Conservation (phyloP, 108 stramenopile species). For the Chaetoceros muelleri region DNA sequence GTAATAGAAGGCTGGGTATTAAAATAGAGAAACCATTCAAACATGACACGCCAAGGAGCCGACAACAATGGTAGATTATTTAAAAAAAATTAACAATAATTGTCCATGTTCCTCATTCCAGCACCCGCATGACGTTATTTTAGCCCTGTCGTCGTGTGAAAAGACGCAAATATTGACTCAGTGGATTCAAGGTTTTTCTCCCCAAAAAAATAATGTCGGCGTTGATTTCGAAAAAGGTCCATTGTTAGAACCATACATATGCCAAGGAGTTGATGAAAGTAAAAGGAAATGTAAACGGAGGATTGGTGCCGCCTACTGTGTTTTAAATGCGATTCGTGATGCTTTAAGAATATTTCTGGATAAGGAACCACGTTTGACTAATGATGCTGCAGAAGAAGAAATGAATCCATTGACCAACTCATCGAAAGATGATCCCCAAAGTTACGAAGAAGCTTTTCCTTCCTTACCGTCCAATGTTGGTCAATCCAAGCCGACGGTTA, state of each 20-base stretch:
- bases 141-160: neutral
- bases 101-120: neutral
- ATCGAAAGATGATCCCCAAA: neutral
- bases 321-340: slow-evolving; percentile 68
- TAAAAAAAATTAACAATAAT: too few species aligned
- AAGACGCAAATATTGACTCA: neutral
- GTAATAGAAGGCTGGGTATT: too few species aligned
- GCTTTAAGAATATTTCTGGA: slow-evolving; percentile 56
- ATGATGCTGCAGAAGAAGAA: neutral
- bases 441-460: slow-evolving; percentile 41
- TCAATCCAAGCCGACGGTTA: slow-evolving; percentile 11
- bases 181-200: neutral
- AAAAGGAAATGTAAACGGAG: neutral
- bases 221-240: neutral
- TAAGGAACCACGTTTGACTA: slow-evolving; percentile 5
- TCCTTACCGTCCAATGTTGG: slow-evolving; percentile 16
- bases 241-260: neutral
- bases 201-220: too few species aligned
- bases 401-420: neutral
- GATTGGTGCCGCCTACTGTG: slow-evolving; percentile 32
- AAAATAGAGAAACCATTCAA: too few species aligned
- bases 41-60: too few species aligned
- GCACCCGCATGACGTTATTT: neutral
- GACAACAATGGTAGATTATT: too few species aligned
- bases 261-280: neutral